Base-by-base conservation (phyloP, 768 basidiomycete genomes). In the Amanita pseudoporphyria region DNA sequence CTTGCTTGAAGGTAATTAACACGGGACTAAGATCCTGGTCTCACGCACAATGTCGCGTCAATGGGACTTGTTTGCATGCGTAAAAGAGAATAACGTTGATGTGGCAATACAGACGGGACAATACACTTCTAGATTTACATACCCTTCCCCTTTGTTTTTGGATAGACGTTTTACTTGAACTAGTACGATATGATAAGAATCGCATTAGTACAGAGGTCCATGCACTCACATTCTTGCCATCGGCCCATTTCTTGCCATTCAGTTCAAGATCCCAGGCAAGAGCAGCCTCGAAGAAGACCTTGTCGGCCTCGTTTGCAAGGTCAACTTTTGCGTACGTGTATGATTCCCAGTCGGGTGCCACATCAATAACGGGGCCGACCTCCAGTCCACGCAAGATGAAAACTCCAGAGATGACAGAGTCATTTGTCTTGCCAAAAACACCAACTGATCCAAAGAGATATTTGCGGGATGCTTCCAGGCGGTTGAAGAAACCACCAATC, bases 401-500 rank as follows among this genome's bases (percentile, higher is more conserved):
- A 44, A 68, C 81, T 62, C 96, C 96, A 39, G 81, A 62, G 69
- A 96, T 91, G 63, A 85, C 49, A 35, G 84, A 88, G 69, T 88
- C 73, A 68, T 87, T 87, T 63, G 73, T 45, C 59, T 70, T 68
- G 62, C 96, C 95, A 52, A 94, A 81, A 18, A 99, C 96, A 64
- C 90, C 92, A 40, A 92, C 66, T 38, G 90, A 94, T 12, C 84
- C 95, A 66, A 97, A 96, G 56, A 94, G 77, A 75, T 96, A 95
- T 68, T 96, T 95, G 68, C 95, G 85, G 19, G 93, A 92, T 9
- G 82, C 96, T 72, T 98, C 96, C 7, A 99, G 82, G 51, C 96
- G 90, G 78, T 94, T 89, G 80, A 94, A 97, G 82, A 95, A 92
- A 14, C 95, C 95, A 52, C 81, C 80, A 61, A 96, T 81, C 67